These are phyloP conservation scores for Naganishia onofrii DNA, from an alignment of 768 basidiomycete genomes.

Conservation along the genomic window DNA sequence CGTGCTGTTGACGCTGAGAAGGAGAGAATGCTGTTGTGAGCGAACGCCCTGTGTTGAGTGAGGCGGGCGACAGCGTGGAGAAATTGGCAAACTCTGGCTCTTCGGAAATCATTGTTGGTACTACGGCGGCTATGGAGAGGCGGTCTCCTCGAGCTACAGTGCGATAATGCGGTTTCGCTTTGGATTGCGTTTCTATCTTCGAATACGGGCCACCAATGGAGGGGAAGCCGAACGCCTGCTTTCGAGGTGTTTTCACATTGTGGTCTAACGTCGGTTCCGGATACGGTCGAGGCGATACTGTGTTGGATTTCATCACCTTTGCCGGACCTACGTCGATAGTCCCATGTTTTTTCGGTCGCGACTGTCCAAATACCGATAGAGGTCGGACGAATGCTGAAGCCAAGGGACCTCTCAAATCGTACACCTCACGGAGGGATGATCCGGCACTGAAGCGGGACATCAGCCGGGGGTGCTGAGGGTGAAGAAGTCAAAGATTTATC, in stretches of 20 bases:
- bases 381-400: not conserved
- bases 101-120: not conserved
- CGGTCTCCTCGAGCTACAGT: not conserved
- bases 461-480: not conserved
- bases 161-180: not conserved
- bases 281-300: not conserved
- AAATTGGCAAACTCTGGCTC: not conserved
- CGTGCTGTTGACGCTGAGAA: not conserved
- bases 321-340: not conserved
- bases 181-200: not conserved
- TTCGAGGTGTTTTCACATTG: not conserved
- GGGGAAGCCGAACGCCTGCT: not conserved
- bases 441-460: not conserved
- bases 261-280: not conserved
- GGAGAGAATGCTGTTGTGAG: not conserved
- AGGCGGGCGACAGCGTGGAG: not conserved
- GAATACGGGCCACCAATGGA: not conserved
- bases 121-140: not conserved
- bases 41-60: not conserved
- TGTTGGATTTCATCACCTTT: not conserved
- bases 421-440: not conserved
- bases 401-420: not conserved
- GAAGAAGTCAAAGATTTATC: not conserved
- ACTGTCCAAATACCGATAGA: not conserved
- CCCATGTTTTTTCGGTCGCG: not conserved